Percentiles rank a stretch among this genome's conserved stretches.
These are phyloP conservation scores for Setomelanomma holmii DNA, from an alignment of 2,329 filamentous ascomycete species.

Conservation along the genomic window DNA sequence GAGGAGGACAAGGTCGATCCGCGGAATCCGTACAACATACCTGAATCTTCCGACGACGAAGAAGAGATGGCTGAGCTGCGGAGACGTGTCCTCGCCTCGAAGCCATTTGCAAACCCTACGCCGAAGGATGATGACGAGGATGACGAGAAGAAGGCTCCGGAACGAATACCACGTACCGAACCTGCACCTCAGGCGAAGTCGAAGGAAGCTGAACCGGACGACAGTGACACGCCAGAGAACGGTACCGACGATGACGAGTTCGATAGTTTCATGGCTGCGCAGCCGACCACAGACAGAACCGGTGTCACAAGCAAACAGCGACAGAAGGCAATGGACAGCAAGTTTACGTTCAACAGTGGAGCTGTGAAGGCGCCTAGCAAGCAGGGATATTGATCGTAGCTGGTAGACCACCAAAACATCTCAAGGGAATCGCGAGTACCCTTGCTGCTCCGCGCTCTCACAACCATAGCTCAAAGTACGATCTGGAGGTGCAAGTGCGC, in stretches of 20 bases:
- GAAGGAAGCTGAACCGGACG: conserved; percentile 65
- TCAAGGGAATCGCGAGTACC: too few species aligned
- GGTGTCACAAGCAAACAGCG: conserved; percentile 72
- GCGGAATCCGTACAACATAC: conserved; percentile 76
- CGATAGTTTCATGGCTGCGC: conserved; percentile 91
- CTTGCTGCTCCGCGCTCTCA: too few species aligned
- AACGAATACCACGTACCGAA: conserved; percentile 68
- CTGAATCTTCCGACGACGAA: conserved; percentile 77
- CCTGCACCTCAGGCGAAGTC: conserved; percentile 25
- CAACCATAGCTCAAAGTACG: too few species aligned
- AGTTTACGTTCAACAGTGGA: conserved; percentile 42
- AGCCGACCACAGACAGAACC: conserved; percentile 84
- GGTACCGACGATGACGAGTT: conserved; percentile 74
- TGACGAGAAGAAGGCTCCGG: conserved; percentile 61
- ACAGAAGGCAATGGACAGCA: conserved; percentile 49
- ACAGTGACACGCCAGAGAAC: conserved; percentile 70
- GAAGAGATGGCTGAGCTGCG: conserved; percentile 93
- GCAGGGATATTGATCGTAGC: conserved; percentile 12
- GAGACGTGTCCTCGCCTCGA: conserved; percentile 87
- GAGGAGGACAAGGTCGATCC: conserved; percentile 54
- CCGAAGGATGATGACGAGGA: conserved; percentile 33
- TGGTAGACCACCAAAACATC: background rate
- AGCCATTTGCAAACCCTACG: conserved; percentile 75
- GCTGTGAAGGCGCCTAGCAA: conserved; percentile 30
- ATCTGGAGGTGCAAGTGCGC: too few species aligned